A percentile compares a stretch with the other conserved stretches of the same genome.
phyloP scores from a whole-genome alignment of 2,329 filamentous ascomycete genomes.

The Alternaria sp. region DNA sequence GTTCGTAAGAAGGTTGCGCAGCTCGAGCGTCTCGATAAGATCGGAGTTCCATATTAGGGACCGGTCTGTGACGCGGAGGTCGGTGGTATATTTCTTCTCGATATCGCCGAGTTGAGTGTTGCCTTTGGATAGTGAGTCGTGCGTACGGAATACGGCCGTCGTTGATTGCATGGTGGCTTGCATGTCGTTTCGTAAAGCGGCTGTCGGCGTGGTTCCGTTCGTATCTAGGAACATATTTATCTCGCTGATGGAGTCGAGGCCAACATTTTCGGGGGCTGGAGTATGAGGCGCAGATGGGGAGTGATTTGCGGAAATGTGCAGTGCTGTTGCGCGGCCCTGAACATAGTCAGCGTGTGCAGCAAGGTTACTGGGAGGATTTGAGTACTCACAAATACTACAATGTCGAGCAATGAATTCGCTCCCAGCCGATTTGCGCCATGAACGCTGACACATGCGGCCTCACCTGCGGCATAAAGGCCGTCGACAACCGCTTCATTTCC shows the following conservation, averaged over 20 bases:
- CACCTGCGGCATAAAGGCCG: constrained; percentile 57
- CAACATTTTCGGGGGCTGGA: constrained; percentile 43
- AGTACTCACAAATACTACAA: constrained; percentile 55
- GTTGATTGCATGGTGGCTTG: constrained; percentile 57
- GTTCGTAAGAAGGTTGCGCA: constrained; percentile 56
- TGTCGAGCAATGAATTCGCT: constrained; percentile 58
- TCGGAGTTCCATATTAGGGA: constrained; percentile 59
- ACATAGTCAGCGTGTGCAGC: not conserved
- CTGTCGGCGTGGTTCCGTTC: constrained; percentile 47
- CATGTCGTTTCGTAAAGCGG: constrained; percentile 51
- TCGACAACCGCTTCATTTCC: constrained; percentile 52
- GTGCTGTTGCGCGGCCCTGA: constrained; percentile 54
- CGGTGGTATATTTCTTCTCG: constrained; percentile 44
- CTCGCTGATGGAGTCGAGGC: constrained; percentile 43
- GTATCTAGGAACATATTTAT: constrained; percentile 47
- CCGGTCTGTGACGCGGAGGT: constrained; percentile 51
- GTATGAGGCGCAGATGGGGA: constrained; percentile 47
- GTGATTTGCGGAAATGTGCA: constrained; percentile 52
- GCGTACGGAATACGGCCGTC: constrained; percentile 55
- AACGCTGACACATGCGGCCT: constrained; percentile 58
- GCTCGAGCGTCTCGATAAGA: constrained; percentile 56
- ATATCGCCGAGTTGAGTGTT: constrained; percentile 43
- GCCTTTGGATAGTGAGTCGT: constrained; percentile 46
- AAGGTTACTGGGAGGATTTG: not conserved
- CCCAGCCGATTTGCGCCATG: constrained; percentile 58